phyloP scores from a whole-genome alignment of 352 stramenopile genomes.

The Globisporangium paddicum region DNA sequence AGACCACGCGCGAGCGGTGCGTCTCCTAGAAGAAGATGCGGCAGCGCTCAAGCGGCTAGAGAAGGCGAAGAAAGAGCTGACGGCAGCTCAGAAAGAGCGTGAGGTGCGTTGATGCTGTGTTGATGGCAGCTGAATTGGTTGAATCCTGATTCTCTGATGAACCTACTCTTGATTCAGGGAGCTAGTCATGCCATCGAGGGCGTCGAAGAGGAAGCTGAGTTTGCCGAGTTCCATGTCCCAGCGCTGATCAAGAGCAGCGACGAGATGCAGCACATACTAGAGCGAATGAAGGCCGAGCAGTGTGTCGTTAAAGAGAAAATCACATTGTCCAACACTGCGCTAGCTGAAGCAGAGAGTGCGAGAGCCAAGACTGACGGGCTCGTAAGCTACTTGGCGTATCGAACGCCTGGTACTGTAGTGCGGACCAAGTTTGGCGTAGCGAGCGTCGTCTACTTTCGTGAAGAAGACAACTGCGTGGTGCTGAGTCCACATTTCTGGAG shows the following conservation, averaged over 20 bases:
- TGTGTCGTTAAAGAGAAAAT: conserved; percentile 19
- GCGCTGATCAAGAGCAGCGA: conserved; percentile 53
- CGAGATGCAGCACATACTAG: conserved; percentile 45
- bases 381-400: conserved; percentile 39
- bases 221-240: conserved; percentile 63
- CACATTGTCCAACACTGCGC: conserved; percentile 2
- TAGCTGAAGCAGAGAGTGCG: conserved; percentile 16
- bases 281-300: conserved; percentile 29
- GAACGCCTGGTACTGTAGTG: conserved; percentile 29
- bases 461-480: conserved; percentile 45
- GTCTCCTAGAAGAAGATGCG: conserved; percentile 41
- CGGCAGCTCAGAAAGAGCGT: conserved; percentile 30
- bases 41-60: conserved; percentile 22
- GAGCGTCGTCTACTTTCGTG: conserved; percentile 40
- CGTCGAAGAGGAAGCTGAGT: conserved; percentile 73
- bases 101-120: conserved; percentile 21
- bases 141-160: background rate
- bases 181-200: conserved; percentile 53
- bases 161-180: conserved; percentile 11
- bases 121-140: background rate
- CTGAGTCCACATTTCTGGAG: conserved; percentile 40
- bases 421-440: conserved; percentile 48
- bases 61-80: conserved; percentile 23
- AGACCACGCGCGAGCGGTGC: conserved; percentile 41
- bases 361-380: conserved; percentile 18